These are phyloP conservation scores for Trichoderma pleuroti DNA, from an alignment of 2,329 filamentous ascomycete species.

Conservation along the genomic window DNA sequence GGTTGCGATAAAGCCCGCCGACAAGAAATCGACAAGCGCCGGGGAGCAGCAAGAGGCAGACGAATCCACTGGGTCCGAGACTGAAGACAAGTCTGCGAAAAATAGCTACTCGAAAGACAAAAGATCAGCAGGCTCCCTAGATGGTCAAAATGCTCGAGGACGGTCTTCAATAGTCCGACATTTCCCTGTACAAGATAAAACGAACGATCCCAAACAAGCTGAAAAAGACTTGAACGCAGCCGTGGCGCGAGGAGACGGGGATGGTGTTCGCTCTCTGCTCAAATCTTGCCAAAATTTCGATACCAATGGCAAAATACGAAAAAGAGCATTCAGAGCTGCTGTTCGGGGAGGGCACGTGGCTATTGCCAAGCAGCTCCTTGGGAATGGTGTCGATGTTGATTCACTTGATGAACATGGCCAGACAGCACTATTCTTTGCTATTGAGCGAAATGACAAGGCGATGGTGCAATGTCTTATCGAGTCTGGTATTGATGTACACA, in stretches of 20 bases:
- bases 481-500: background rate
- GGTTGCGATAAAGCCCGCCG: background rate
- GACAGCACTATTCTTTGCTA: background rate
- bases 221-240: background rate
- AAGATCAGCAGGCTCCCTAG: background rate
- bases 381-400: background rate
- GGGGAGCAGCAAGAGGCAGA: too few relatives aligned
- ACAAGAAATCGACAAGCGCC: background rate
- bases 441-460: background rate
- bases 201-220: background rate
- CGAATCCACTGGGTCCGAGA: too few relatives aligned
- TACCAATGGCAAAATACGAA: background rate
- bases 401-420: background rate
- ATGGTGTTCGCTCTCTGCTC: background rate
- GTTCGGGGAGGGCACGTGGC: background rate
- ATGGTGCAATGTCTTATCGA: background rate
- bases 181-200: too few relatives aligned
- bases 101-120: background rate
- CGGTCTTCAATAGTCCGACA: background rate
- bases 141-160: background rate
- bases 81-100: background rate
- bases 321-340: background rate
- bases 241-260: background rate
- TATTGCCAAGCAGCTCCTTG: background rate
- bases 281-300: background rate